These are phyloP conservation scores for Mortierella sp. DNA, from an alignment of 371 early-diverging fungal species.

Conservation along the genomic window DNA sequence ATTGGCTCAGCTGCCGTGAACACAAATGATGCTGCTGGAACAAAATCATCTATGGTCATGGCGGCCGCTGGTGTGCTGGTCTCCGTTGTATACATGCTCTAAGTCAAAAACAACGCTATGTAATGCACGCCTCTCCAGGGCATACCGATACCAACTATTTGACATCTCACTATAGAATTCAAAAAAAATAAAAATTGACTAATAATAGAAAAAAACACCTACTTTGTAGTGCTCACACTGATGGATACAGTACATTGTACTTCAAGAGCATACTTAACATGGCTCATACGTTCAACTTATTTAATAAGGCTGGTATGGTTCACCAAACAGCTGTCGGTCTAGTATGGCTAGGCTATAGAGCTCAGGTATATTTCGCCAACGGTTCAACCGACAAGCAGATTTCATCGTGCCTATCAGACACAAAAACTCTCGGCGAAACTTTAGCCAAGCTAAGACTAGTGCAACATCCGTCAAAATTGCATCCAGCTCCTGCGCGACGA, in stretches of 20 bases:
- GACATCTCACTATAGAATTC: neutral
- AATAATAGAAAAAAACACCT: too few species aligned
- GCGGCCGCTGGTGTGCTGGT: slow-evolving; percentile 31
- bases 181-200: neutral
- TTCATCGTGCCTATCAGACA: neutral
- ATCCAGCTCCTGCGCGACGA: slow-evolving; percentile 21
- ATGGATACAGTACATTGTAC: too few species aligned
- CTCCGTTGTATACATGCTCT: slow-evolving; percentile 41
- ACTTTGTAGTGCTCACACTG: too few species aligned
- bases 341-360: neutral
- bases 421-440: neutral
- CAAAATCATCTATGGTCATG: slow-evolving; percentile 15
- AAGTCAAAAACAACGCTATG: neutral
- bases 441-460: neutral
- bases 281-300: too few species aligned
- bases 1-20: neutral
- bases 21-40: neutral
- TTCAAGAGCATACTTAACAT: too few species aligned
- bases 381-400: neutral
- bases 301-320: too few species aligned
- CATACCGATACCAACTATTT: neutral
- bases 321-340: too few species aligned
- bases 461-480: slow-evolving; percentile 36
- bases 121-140: neutral
- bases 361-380: neutral